phyloP scores from a whole-genome alignment of 805 yeast genomes.

The Candida oleophila region DNA sequence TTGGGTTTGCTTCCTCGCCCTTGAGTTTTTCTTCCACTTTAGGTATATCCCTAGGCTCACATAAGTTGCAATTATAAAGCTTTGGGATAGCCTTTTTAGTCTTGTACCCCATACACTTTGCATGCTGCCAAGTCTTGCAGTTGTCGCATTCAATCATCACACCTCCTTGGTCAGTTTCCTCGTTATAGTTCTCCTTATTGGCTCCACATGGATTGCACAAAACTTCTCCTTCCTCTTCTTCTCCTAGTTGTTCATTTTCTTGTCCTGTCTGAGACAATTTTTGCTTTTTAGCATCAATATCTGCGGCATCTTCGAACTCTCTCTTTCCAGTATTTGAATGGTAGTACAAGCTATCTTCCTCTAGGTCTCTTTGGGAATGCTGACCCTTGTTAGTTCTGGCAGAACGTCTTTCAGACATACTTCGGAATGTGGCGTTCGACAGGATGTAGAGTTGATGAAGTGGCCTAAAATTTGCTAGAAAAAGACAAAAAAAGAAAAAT shows the following conservation, averaged over 20 bases:
- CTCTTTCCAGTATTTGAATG: background rate
- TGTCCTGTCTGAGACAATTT: slow-evolving; percentile 3
- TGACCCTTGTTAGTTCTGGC: slow-evolving; percentile 39
- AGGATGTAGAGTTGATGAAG: background rate
- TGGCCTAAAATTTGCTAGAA: background rate
- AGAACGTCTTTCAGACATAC: slow-evolving; percentile 26
- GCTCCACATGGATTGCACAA: slow-evolving; percentile 65
- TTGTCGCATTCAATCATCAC: slow-evolving; percentile 65
- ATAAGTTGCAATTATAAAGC: slow-evolving; percentile 52
- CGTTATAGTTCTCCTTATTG: slow-evolving; percentile 55
- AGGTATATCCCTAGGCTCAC: slow-evolving; percentile 39
- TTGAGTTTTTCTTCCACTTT: slow-evolving; percentile 7
- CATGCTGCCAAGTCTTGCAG: slow-evolving; percentile 75
- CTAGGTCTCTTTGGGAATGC: slow-evolving; percentile 30
- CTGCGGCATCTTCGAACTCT: background rate
- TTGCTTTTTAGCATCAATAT: background rate
- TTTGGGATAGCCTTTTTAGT: slow-evolving; percentile 43
- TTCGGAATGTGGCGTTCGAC: background rate
- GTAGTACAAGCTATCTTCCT: slow-evolving; percentile 10
- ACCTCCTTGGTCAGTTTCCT: slow-evolving; percentile 51
- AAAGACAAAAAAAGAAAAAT: background rate
- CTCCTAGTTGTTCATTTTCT: slow-evolving; percentile 24
- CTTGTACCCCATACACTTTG: slow-evolving; percentile 54
- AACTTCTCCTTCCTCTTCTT: slow-evolving; percentile 45
- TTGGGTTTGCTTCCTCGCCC: slow-evolving; percentile 7